These are phyloP conservation scores for Logfia minima DNA, from an alignment of 129 eudicot genomes.

Conservation along the genomic window DNA sequence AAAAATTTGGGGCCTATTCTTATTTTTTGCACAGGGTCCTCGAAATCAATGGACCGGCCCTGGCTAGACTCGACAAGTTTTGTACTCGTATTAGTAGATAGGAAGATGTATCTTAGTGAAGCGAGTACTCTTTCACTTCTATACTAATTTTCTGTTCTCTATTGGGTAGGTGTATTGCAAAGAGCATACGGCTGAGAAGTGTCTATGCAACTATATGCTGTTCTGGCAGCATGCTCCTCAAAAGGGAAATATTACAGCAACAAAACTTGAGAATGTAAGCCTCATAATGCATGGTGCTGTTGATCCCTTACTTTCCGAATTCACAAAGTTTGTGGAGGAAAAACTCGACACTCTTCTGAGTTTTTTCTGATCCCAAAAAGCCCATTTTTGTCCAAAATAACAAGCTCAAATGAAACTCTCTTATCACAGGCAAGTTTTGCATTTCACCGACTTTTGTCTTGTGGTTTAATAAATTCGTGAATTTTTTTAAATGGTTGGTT, in stretches of 20 bases:
- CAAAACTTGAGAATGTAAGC: conserved; percentile 45
- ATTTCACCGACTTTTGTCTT: too few species aligned
- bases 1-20: too few species aligned
- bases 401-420: conserved; percentile 29
- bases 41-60: too few species aligned
- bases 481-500: conserved; percentile 12
- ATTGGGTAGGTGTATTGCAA: conserved; percentile 46
- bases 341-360: conserved; percentile 27
- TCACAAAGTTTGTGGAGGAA: conserved; percentile 48
- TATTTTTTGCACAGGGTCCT: too few species aligned
- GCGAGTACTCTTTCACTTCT: neutral
- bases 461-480: too few species aligned
- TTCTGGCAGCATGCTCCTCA: conserved; percentile 73
- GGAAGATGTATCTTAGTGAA: neutral
- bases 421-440: conserved; percentile 46
- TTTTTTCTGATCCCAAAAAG: conserved; percentile 26
- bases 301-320: conserved; percentile 42
- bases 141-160: conserved; percentile 15
- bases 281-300: conserved; percentile 21
- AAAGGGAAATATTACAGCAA: conserved; percentile 44
- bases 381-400: conserved; percentile 23
- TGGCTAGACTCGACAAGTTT: too few species aligned
- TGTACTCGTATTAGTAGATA: neutral
- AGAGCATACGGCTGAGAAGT: conserved; percentile 51
- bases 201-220: conserved; percentile 57